These are phyloP conservation scores for Zizania latifolia DNA, from an alignment of 176 grass and related monocot species.

Conservation along the genomic window DNA sequence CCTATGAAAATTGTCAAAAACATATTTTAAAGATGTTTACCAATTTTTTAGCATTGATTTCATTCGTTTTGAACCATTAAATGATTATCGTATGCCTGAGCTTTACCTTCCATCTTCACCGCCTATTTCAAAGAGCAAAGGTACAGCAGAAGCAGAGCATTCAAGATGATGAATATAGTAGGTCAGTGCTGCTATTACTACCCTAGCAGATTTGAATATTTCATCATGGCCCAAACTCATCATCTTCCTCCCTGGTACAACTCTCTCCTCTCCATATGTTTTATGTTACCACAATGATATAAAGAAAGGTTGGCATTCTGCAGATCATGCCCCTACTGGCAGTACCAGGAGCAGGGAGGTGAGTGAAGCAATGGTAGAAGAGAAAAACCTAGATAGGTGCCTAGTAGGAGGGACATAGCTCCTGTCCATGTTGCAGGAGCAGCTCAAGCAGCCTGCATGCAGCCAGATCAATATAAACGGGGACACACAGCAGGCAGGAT, in stretches of 20 bases:
- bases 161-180: slow-evolving; percentile 20
- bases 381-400: slow-evolving; percentile 20
- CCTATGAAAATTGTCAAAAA: too few relatives aligned
- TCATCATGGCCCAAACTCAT: neutral
- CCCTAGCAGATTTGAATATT: slow-evolving; percentile 14
- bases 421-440: slow-evolving; percentile 23
- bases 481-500: slow-evolving; percentile 30
- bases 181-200: neutral
- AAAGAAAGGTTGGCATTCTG: neutral
- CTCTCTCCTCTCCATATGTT: neutral
- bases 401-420: slow-evolving; percentile 12
- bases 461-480: slow-evolving; percentile 41
- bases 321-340: slow-evolving; percentile 2
- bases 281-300: neutral
- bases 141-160: slow-evolving; percentile 24
- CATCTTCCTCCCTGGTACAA: neutral
- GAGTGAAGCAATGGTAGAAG: neutral
- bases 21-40: too few relatives aligned
- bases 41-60: too few relatives aligned
- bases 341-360: neutral
- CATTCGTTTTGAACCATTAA: too few relatives aligned
- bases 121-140: too few relatives aligned
- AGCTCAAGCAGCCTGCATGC: slow-evolving; percentile 32
- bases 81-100: too few relatives aligned
- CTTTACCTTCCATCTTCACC: too few relatives aligned